A percentile compares a stretch with the other conserved stretches of the same genome.
phyloP scores from a whole-genome alignment of 345 rosid species.

The Firmiana major region DNA sequence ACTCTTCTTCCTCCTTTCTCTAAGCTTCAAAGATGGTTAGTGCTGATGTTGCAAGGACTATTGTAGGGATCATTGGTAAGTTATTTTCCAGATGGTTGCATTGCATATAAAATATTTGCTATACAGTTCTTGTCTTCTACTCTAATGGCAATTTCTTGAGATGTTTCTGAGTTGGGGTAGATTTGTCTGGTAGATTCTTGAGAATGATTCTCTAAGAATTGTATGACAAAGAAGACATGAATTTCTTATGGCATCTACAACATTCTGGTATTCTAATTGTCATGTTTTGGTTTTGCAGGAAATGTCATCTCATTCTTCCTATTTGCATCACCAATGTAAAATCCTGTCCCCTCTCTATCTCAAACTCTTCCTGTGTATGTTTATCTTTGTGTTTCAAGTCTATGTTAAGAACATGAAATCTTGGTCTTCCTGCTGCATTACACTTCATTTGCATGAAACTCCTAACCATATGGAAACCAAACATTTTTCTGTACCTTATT shows the following conservation, averaged over 20 bases:
- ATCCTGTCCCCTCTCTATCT: background rate
- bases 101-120: background rate
- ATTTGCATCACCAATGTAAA: slow-evolving; percentile 46
- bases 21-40: slow-evolving; percentile 13
- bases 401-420: background rate
- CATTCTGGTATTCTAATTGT: background rate
- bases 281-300: slow-evolving; percentile 29
- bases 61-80: slow-evolving; percentile 33
- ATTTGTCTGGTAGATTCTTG: background rate
- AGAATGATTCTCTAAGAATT: background rate
- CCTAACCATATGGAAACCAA: background rate
- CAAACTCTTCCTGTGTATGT: too few species aligned
- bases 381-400: background rate
- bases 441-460: background rate
- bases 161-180: background rate
- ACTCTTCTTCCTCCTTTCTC: background rate
- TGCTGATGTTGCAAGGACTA: slow-evolving; percentile 6
- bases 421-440: background rate
- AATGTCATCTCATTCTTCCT: slow-evolving; percentile 51
- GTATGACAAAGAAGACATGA: too few species aligned
- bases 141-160: background rate
- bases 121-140: background rate
- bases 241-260: background rate
- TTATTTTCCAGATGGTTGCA: background rate
- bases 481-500: background rate